Conservation (phyloP, 2,329 filamentous ascomycete genomes). For the Fusarium sambucinum region DNA sequence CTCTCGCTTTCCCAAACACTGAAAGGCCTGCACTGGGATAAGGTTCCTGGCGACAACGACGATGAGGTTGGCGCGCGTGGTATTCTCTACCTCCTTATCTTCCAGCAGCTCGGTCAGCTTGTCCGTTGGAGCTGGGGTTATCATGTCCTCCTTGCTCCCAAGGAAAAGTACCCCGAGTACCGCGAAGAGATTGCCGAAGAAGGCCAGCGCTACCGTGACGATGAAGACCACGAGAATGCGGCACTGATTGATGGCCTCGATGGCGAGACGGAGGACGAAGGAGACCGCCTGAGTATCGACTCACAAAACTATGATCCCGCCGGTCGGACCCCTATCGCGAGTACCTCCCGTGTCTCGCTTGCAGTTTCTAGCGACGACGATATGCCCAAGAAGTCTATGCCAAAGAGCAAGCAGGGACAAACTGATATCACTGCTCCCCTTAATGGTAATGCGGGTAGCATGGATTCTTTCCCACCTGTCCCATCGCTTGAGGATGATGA, state of each 20-base stretch:
- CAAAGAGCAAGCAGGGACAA: conserved; percentile 45
- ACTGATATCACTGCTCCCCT: conserved; percentile 44
- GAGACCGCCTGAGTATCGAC: conserved; percentile 55
- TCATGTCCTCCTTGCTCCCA: conserved; percentile 90
- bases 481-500: conserved; percentile 57
- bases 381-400: conserved; percentile 50
- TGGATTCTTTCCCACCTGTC: conserved; percentile 73
- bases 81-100: conserved; percentile 95
- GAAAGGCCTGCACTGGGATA: conserved; percentile 92
- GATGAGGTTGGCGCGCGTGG: conserved; percentile 93
- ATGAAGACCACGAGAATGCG: conserved; percentile 54
- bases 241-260: conserved; percentile 58
- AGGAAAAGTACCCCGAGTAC: conserved; percentile 77
- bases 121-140: conserved; percentile 99
- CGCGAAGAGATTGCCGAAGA: conserved; percentile 66
- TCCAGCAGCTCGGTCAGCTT: conserved; percentile 95
- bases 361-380: conserved; percentile 64
- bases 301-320: conserved; percentile 66
- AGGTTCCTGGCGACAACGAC: conserved; percentile 90
- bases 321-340: conserved; percentile 66
- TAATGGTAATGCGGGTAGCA: conserved; percentile 60
- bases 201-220: conserved; percentile 69
- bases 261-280: conserved; percentile 55
- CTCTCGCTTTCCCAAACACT: conserved; percentile 94
- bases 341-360: conserved; percentile 63